Percentiles rank a stretch among this genome's conserved stretches.
These are phyloP conservation scores for Lojkania enalia DNA, from an alignment of 2,329 filamentous ascomycete species.

Conservation along the genomic window DNA sequence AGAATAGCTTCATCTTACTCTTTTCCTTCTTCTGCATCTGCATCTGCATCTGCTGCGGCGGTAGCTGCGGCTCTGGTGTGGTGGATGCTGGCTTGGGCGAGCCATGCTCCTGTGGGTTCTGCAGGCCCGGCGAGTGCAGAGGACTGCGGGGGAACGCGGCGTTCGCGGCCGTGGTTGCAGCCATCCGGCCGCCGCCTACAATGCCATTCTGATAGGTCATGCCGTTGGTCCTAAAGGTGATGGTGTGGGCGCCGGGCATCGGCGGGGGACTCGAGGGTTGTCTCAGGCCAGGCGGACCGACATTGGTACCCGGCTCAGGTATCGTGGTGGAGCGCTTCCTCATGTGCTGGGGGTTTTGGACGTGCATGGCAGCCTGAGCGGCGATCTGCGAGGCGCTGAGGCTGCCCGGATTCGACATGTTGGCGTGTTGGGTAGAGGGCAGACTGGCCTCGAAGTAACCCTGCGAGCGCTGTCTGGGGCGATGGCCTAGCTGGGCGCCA, in stretches of 20 bases:
- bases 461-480: constrained; percentile 70
- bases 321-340: constrained; percentile 76
- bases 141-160: constrained; percentile 70
- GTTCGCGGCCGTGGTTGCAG: constrained; percentile 73
- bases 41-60: constrained; percentile 54
- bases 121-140: constrained; percentile 47
- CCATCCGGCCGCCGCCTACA: constrained; percentile 62
- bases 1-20: constrained; percentile 81
- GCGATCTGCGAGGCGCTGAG: constrained; percentile 75
- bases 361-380: constrained; percentile 75
- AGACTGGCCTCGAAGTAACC: constrained; percentile 76
- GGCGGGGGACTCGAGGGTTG: constrained; percentile 62
- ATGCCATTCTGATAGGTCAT: constrained; percentile 64
- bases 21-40: constrained; percentile 67
- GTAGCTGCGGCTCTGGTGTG: constrained; percentile 28
- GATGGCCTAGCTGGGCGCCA: constrained; percentile 54
- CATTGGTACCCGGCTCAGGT: constrained; percentile 55
- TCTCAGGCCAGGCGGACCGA: constrained; percentile 20
- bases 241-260: constrained; percentile 41
- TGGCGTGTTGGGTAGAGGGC: constrained; percentile 59
- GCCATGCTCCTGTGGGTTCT: constrained; percentile 27
- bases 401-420: constrained; percentile 47
- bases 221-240: constrained; percentile 47
- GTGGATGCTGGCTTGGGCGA: too few species aligned
- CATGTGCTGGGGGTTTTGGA: constrained; percentile 57